Conservation (phyloP, 768 basidiomycete genomes). For the Suillus lakei region DNA sequence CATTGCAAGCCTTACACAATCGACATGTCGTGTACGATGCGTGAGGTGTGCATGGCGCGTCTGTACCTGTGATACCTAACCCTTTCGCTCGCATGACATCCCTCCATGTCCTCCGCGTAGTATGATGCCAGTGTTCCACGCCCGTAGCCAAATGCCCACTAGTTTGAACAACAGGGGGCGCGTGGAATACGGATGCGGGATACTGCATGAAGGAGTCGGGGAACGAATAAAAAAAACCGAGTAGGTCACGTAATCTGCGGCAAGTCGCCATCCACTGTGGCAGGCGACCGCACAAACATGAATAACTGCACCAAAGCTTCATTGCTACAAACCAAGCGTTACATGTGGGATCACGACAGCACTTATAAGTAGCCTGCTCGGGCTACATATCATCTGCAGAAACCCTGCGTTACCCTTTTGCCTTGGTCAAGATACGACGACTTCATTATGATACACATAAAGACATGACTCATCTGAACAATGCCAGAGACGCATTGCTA, state of each 20-base stretch:
- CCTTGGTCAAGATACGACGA: background rate
- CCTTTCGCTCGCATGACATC: background rate
- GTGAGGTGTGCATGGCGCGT: background rate
- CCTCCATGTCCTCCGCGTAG: background rate
- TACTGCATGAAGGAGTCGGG: background rate
- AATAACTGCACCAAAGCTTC: background rate
- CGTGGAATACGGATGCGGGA: background rate
- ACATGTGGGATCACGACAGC: background rate
- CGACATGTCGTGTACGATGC: background rate
- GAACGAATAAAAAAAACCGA: background rate
- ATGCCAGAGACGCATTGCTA: background rate
- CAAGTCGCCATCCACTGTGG: background rate
- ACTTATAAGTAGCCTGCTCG: slow-evolving; percentile 3
- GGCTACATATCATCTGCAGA: slow-evolving; percentile 21
- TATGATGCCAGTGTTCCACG: background rate
- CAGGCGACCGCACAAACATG: background rate
- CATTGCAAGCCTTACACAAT: background rate
- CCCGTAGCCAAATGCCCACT: background rate
- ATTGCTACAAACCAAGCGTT: background rate
- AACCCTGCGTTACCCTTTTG: slow-evolving; percentile 17
- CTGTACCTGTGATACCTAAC: background rate
- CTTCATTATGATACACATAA: background rate
- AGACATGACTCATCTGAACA: background rate
- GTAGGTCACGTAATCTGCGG: background rate
- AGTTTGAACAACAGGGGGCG: background rate